Evolutionary conservation across 495 filamentous ascomycete genomes (phyloP).

Genomic region (Xylaria sp.): DNA sequence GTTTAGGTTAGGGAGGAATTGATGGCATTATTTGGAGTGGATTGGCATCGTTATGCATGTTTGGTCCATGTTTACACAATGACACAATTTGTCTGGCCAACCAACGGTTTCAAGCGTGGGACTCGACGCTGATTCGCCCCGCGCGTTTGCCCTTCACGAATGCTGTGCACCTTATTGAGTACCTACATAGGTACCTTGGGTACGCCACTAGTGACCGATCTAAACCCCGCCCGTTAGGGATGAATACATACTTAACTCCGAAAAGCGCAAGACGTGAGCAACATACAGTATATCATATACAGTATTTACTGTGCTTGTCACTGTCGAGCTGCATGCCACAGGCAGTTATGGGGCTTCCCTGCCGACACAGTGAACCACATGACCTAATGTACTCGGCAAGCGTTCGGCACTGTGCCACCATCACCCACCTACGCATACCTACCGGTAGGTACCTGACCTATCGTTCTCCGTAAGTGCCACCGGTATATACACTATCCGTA

Average conservation of each 20-base stretch:
- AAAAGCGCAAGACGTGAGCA: too few relatives aligned
- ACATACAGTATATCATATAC: too few relatives aligned
- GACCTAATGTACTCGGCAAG: not conserved
- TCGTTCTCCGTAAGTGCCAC: too few relatives aligned
- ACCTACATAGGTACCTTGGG: too few relatives aligned
- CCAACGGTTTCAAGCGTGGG: constrained; percentile 28
- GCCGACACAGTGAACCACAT: not conserved
- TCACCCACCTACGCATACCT: not conserved
- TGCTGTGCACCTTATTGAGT: too few relatives aligned
- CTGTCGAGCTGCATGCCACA: not conserved
- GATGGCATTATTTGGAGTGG: not conserved
- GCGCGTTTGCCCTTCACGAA: not conserved
- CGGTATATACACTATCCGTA: too few relatives aligned
- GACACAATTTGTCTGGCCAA: constrained; percentile 42
- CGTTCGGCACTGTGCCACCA: constrained; percentile 1
- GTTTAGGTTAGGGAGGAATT: not conserved
- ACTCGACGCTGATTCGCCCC: constrained; percentile 1
- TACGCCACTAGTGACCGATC: not conserved
- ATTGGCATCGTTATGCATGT: not conserved
- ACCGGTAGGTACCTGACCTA: too few relatives aligned
- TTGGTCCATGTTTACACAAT: constrained; percentile 22
- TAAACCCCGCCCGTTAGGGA: not conserved
- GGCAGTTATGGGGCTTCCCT: not conserved
- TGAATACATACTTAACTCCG: too few relatives aligned
- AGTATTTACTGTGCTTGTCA: not conserved